phyloP scores from a whole-genome alignment of 108 stramenopile species.

The Parietichytrium sp. region DNA sequence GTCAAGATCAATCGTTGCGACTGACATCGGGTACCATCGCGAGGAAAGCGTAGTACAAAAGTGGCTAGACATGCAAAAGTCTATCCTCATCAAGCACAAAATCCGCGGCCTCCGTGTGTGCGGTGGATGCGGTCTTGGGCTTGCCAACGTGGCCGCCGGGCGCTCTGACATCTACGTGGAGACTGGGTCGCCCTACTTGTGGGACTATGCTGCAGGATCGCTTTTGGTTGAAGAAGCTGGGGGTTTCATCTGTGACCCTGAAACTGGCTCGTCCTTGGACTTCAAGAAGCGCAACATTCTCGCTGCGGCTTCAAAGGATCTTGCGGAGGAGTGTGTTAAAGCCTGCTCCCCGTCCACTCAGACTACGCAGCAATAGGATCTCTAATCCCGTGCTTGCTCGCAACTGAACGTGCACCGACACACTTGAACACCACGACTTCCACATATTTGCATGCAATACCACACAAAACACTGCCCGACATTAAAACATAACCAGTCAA shows the following conservation, averaged over 20 bases:
- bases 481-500: too few species aligned
- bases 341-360: too few species aligned
- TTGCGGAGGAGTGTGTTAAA: too few species aligned
- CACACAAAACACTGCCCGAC: too few species aligned
- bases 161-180: background rate
- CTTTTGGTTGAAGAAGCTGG: conserved; percentile 2
- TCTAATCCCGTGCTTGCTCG: too few species aligned
- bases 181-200: conserved; percentile 3
- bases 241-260: conserved; percentile 6
- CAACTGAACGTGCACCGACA: too few species aligned
- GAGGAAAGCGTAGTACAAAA: background rate
- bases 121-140: conserved; percentile 16
- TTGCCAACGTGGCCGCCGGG: background rate
- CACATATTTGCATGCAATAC: too few species aligned
- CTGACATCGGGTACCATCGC: conserved; percentile 21
- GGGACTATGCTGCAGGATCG: conserved; percentile 7
- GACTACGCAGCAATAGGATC: too few species aligned
- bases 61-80: background rate
- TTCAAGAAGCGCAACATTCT: background rate
- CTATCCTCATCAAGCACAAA: background rate
- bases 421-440: too few species aligned
- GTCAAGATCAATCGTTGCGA: background rate
- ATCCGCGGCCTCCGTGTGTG: background rate
- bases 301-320: background rate
- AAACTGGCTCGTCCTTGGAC: background rate